Evolutionary conservation across 2,329 filamentous ascomycete genomes (phyloP).

Genomic region (Lachnellula occidentalis): DNA sequence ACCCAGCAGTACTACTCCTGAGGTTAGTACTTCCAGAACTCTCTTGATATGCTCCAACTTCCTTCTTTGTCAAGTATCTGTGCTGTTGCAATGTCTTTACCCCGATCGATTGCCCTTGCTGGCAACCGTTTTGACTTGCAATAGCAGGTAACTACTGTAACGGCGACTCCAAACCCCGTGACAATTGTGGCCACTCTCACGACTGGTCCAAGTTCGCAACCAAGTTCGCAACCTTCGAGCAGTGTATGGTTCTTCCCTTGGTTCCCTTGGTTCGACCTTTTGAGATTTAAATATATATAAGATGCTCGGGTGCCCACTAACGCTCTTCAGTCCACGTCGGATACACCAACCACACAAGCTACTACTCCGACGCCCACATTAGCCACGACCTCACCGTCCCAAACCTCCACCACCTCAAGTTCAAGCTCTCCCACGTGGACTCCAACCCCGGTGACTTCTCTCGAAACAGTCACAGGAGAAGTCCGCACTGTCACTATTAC

Average conservation of each 20-base stretch:
- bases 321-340: neutral
- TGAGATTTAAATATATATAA: neutral
- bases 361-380: slow-evolving; percentile 5
- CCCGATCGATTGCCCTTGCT: slow-evolving; percentile 16
- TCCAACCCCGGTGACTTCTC: slow-evolving; percentile 32
- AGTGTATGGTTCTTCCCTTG: slow-evolving; percentile 2
- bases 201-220: slow-evolving; percentile 5
- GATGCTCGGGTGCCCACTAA: neutral
- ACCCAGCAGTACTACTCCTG: neutral
- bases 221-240: slow-evolving; percentile 4
- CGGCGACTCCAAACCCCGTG: slow-evolving; percentile 28
- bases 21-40: slow-evolving; percentile 22
- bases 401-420: slow-evolving; percentile 11
- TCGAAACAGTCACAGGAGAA: slow-evolving; percentile 52
- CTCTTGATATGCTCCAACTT: neutral
- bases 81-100: neutral
- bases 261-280: slow-evolving; percentile 4
- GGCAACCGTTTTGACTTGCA: slow-evolving; percentile 30
- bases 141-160: slow-evolving; percentile 27
- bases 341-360: neutral
- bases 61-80: too few species aligned
- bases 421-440: slow-evolving; percentile 29
- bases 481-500: slow-evolving; percentile 51
- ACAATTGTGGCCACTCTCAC: slow-evolving; percentile 16
- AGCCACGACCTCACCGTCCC: neutral